Percentiles rank a stretch among this genome's conserved stretches.
These are phyloP conservation scores for Caryopteris hybrid DNA, from an alignment of 305 asterid species.

Conservation along the genomic window DNA sequence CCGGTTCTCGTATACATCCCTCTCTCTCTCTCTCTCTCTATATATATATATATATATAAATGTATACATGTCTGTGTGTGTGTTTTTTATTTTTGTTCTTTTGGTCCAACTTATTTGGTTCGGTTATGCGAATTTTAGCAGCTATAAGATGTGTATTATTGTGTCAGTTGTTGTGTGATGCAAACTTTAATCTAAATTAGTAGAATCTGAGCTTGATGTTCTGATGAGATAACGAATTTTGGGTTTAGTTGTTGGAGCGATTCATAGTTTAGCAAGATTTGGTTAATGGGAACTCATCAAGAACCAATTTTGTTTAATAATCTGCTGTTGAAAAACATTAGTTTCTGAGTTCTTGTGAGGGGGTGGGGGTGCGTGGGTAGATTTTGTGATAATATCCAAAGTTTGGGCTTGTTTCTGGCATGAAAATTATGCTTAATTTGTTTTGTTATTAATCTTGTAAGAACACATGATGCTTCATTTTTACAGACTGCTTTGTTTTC, in stretches of 20 bases:
- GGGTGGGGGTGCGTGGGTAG: too few species aligned
- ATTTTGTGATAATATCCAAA: neutral
- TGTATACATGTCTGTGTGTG: neutral
- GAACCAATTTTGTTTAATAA: too few species aligned
- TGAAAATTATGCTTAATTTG: too few species aligned
- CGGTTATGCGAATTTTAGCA: too few species aligned
- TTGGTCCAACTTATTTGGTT: too few species aligned
- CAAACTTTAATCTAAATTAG: neutral
- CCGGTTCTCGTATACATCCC: slow-evolving; percentile 82
- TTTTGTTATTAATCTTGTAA: neutral
- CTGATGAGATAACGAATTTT: neutral
- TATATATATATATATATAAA: neutral
- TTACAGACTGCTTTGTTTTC: neutral
- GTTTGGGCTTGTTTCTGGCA: neutral
- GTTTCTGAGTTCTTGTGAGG: too few species aligned
- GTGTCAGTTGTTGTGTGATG: neutral
- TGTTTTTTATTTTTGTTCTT: too few species aligned
- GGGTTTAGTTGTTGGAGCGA: neutral
- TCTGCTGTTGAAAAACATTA: too few species aligned
- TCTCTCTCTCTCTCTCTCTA: neutral
- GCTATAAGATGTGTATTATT: too few species aligned
- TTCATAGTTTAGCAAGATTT: too few species aligned
- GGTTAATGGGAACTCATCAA: too few species aligned
- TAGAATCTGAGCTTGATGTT: neutral
- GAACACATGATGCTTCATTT: neutral